These are phyloP conservation scores for Termitomyces sp. DNA, from an alignment of 768 basidiomycete genomes.

Conservation along the genomic window DNA sequence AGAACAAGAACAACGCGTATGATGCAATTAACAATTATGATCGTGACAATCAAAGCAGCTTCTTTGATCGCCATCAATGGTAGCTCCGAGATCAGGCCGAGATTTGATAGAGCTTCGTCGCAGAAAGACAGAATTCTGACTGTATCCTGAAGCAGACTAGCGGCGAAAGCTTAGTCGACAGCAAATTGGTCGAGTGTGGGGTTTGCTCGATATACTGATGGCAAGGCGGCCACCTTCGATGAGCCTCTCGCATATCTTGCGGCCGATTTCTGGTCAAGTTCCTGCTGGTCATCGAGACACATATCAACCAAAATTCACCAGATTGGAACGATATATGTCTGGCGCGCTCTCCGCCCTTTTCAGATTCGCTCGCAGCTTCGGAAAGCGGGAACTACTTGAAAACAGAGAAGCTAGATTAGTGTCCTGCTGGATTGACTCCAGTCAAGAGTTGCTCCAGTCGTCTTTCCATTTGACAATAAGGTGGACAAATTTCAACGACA, in stretches of 20 bases:
- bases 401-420: constrained; percentile 1
- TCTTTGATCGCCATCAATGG: too few relatives aligned
- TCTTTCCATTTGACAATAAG: not conserved
- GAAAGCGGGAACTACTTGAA: not conserved
- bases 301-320: not conserved
- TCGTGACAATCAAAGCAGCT: too few relatives aligned
- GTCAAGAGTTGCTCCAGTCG: not conserved
- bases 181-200: not conserved
- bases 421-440: constrained; percentile 6
- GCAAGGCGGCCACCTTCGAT: not conserved
- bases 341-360: not conserved
- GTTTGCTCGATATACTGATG: not conserved
- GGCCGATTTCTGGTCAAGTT: not conserved
- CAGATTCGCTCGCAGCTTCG: not conserved
- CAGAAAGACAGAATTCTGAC: too few relatives aligned
- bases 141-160: not conserved
- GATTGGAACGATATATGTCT: not conserved
- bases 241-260: constrained; percentile 7
- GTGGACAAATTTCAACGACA: not conserved
- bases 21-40: too few relatives aligned
- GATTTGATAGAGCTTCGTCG: too few relatives aligned
- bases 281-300: not conserved
- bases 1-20: too few relatives aligned
- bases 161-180: not conserved
- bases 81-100: too few relatives aligned